phyloP scores from a whole-genome alignment of 1,284 basidiomycete species.

The Cryptococcus amylolentus region DNA sequence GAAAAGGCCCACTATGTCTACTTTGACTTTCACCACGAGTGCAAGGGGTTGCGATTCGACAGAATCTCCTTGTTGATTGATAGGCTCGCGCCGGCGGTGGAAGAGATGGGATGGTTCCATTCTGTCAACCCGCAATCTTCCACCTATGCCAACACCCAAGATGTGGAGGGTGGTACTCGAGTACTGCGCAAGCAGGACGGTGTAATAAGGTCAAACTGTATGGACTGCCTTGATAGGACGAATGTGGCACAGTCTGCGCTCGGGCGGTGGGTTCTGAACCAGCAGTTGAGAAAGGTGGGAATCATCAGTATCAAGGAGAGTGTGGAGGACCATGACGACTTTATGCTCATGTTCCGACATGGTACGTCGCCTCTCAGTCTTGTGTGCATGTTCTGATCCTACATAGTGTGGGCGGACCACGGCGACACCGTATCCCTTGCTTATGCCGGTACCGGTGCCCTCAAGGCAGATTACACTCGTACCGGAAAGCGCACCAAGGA shows the following conservation, averaged over 20 bases:
- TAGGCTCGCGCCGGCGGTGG: constrained; percentile 68
- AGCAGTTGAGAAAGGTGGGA: constrained; percentile 70
- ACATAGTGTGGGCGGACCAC: constrained; percentile 93
- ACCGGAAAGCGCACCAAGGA: constrained; percentile 83
- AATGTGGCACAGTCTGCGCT: constrained; percentile 91
- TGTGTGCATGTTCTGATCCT: neutral
- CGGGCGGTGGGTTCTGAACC: constrained; percentile 76
- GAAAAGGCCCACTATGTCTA: constrained; percentile 76
- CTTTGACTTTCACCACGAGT: constrained; percentile 98
- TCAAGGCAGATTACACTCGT: constrained; percentile 95
- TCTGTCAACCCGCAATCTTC: constrained; percentile 17
- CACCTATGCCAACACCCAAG: neutral
- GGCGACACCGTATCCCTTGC: constrained; percentile 87
- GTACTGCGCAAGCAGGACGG: constrained; percentile 42
- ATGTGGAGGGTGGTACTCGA: constrained; percentile 7
- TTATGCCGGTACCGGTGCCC: constrained; percentile 90
- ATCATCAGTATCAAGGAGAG: constrained; percentile 66
- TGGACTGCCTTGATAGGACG: constrained; percentile 95
- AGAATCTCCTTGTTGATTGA: constrained; percentile 81
- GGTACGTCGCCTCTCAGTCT: constrained; percentile 56
- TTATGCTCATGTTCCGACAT: constrained; percentile 82
- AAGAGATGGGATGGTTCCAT: constrained; percentile 62
- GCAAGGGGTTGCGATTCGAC: constrained; percentile 93
- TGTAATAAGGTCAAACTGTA: constrained; percentile 57
- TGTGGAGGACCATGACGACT: constrained; percentile 71